phyloP scores from a whole-genome alignment of 306 rosid genomes.

The cucumber (Cucumis sativus) region Cucumber_9930_V3 NC_026657.2:11146501-11147000 shows the following conservation, averaged over 20 bases:
- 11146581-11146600: neutral
- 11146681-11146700: neutral
- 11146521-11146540: too few relatives aligned
- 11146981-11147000: constrained; percentile 7
- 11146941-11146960: neutral
- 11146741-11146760: neutral
- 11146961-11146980: neutral
- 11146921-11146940: neutral
- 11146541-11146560: too few relatives aligned
- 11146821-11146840: neutral
- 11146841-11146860: neutral
- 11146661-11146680: neutral
- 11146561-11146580: neutral
- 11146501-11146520: too few relatives aligned
- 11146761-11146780: neutral
- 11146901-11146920: neutral
- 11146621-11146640: neutral
- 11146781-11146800: neutral
- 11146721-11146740: constrained; percentile 5
- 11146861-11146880: neutral
- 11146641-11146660: neutral
- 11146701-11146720: neutral
- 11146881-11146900: neutral
- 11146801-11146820: neutral
- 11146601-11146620: neutral